A percentile compares a stretch with the other conserved stretches of the same genome.
phyloP scores from a whole-genome alignment of 1,284 basidiomycete species.

The Sutorius eximius region DNA sequence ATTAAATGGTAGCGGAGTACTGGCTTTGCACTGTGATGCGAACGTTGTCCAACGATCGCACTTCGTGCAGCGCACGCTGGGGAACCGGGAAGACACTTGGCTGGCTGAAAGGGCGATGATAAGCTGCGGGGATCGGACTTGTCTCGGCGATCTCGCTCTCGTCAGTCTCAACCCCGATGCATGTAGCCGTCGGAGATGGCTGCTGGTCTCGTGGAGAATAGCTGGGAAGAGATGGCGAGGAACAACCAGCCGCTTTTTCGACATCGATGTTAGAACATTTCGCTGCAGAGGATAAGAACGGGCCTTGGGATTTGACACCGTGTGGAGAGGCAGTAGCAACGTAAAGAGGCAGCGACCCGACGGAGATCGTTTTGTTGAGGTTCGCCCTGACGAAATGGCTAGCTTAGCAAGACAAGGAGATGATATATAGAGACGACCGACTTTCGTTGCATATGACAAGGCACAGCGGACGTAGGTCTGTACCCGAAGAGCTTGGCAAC shows the following conservation, averaged over 20 bases:
- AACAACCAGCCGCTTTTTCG: conserved; percentile 16
- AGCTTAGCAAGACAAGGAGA: neutral
- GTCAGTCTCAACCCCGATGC: neutral
- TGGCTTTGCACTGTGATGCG: conserved; percentile 20
- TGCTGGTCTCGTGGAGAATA: conserved; percentile 6
- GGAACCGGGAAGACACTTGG: conserved; percentile 12
- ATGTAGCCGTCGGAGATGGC: conserved; percentile 5
- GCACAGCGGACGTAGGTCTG: conserved; percentile 3
- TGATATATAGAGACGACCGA: conserved; percentile 10
- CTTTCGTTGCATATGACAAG: conserved; percentile 6
- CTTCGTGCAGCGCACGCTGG: neutral
- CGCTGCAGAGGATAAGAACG: neutral
- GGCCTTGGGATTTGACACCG: neutral
- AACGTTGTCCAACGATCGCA: conserved; percentile 10
- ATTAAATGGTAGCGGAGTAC: conserved; percentile 8
- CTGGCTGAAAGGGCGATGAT: conserved; percentile 20
- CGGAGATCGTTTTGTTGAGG: conserved; percentile 14
- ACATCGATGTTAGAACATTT: conserved; percentile 15
- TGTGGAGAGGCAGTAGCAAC: conserved; percentile 7
- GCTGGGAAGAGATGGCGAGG: conserved; percentile 19
- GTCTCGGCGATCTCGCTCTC: neutral
- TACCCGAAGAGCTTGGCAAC: conserved; percentile 18
- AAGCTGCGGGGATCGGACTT: neutral
- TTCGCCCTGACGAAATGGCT: neutral
- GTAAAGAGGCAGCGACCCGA: conserved; percentile 26